Evolutionary conservation across 164 flowering plant species (phyloP).

Genomic region (Echeveria elegans): DNA sequence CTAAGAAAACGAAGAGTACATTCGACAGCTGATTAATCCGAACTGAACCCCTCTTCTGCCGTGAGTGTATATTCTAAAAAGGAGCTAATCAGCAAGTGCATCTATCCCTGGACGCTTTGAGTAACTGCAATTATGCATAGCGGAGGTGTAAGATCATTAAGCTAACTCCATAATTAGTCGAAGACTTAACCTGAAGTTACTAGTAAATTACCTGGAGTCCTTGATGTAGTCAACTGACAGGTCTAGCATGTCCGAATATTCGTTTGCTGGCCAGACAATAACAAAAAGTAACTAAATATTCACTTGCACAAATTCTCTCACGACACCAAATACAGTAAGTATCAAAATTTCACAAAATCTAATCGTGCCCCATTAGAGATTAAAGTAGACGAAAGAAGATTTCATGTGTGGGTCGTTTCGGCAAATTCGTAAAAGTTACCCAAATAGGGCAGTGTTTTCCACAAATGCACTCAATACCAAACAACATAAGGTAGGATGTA

Average conservation of each 20-base stretch:
- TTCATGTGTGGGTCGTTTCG: not conserved
- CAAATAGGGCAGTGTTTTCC: not conserved
- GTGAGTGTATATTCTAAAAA: not conserved
- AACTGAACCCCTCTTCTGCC: not conserved
- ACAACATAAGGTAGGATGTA: no score
- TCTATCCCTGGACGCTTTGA: not conserved
- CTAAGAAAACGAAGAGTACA: no score
- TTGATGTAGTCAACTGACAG: constrained; percentile 9
- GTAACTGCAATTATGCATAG: not conserved
- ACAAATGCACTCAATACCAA: no score
- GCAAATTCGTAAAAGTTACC: not conserved
- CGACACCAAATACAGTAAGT: not conserved
- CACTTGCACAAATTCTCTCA: not conserved
- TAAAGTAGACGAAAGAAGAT: not conserved
- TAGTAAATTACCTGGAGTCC: constrained; percentile 4
- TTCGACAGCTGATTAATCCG: not conserved
- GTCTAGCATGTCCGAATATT: constrained; percentile 10
- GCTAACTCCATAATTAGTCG: not conserved
- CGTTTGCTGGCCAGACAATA: constrained; percentile 4
- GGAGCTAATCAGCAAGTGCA: not conserved
- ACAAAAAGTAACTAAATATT: not conserved
- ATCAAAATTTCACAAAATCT: not conserved
- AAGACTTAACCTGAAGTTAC: not conserved
- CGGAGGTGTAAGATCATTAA: not conserved
- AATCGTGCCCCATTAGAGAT: not conserved